Evolutionary conservation across 2,329 filamentous ascomycete genomes (phyloP).

Genomic region (Didymella sp.): DNA sequence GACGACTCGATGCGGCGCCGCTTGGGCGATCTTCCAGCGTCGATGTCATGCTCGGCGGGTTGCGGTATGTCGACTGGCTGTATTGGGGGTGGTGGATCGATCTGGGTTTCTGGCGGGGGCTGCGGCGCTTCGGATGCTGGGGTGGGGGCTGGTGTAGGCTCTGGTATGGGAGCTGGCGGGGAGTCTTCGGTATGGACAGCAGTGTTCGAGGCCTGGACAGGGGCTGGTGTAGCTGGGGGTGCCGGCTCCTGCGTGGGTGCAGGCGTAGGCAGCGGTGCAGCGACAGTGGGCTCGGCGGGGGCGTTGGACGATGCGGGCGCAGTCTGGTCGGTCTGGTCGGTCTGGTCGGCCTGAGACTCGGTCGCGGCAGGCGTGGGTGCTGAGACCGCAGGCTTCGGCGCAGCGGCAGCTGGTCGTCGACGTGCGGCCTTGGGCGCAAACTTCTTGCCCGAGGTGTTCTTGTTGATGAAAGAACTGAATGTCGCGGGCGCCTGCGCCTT

Average conservation of each 20-base stretch:
- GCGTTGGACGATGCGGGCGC: conserved; percentile 11
- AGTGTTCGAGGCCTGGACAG: neutral
- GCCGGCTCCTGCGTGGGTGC: conserved; percentile 37
- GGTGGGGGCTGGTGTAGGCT: conserved; percentile 6
- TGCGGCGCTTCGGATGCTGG: neutral
- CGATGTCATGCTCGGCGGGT: conserved; percentile 18
- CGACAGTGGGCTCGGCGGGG: neutral
- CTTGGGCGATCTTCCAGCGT: conserved; percentile 30
- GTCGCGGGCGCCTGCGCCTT: conserved; percentile 30
- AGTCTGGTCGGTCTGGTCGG: conserved; percentile 7
- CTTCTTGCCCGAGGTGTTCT: conserved; percentile 56
- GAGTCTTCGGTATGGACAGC: neutral
- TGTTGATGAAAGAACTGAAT: conserved; percentile 44
- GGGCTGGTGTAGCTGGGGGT: too few relatives aligned
- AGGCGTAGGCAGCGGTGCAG: conserved; percentile 35
- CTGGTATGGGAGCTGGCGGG: neutral
- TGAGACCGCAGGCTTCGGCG: neutral
- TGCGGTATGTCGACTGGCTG: neutral
- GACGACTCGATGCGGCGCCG: conserved; percentile 28
- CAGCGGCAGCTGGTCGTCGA: conserved; percentile 50
- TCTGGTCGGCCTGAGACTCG: neutral
- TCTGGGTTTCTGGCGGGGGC: neutral
- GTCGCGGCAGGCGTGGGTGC: neutral
- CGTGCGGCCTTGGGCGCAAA: conserved; percentile 57
- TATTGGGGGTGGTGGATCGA: neutral